Evolutionary conservation across 495 filamentous ascomycete species (phyloP), one percentile per base, ranked within the genome.

Genomic region (Recurvomyces mirabilis): DNA sequence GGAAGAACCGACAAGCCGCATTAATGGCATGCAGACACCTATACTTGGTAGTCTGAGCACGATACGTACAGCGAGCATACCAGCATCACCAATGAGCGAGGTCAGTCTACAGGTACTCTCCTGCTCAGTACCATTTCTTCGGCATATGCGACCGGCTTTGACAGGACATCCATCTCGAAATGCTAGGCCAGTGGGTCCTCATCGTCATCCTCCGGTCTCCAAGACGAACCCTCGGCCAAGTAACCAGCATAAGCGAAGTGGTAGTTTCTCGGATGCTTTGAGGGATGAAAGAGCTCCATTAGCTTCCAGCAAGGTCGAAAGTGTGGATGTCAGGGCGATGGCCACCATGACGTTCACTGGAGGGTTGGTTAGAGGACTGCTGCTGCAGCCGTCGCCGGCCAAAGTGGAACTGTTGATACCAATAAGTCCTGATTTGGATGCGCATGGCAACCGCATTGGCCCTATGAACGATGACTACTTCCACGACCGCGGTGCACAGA

Each of bases 201-300:
- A 47, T 17, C 17, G 37, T 11, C 33, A 39, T 17, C 47, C 47
- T 23, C 40, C 43, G 2, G 1, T 35, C 10, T 17, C 43, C 4
- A 24, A 35, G 26, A 15, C 12, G 34, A 23, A 52, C 11, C 10
- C 18, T 5, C 41, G 30, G 29, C 55, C 68, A 12, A 67, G 62
- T 35, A 66, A 75, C 57, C 61, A 67, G 10, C 81, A 84, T 58
- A 82, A 82, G 59, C 71, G 81, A 37, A 82, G 79, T 51, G 80
- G 77, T 13, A 84, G 81, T 57, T 84, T 94, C 47, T 86, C 82
- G 1, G 91, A 98, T 59, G 93, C 91, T 3, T 68, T 89, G 43
- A 72, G 87, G 56, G 87, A 94, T 58, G 70, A 74, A 41, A 68
- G 81, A 44, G 60, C 67, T 9, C 80, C 83, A 3, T 57, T 76